phyloP scores from a whole-genome alignment of 2,329 filamentous ascomycete species.

The Calonectria fujianensis region DNA sequence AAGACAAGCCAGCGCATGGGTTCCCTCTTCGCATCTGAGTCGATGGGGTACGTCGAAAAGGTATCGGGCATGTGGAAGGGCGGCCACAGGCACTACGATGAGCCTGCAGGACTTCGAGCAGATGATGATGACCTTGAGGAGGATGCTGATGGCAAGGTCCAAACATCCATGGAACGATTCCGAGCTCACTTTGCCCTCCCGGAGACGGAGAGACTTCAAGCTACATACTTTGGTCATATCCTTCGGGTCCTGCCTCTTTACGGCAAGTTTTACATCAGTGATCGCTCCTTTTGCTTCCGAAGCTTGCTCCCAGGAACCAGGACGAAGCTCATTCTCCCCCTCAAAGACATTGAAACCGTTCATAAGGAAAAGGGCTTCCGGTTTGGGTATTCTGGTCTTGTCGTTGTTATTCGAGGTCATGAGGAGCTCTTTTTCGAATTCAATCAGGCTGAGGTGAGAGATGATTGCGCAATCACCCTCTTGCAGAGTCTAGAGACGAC shows the following conservation, averaged over 20 bases:
- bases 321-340: constrained; percentile 92
- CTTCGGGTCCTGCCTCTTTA: constrained; percentile 93
- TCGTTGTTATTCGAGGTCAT: constrained; percentile 93
- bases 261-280: constrained; percentile 96
- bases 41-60: constrained; percentile 97
- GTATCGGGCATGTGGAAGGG: constrained; percentile 98
- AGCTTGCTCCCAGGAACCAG: constrained; percentile 91
- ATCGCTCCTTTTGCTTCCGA: constrained; percentile 92
- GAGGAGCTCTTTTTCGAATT: constrained; percentile 99
- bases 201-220: constrained; percentile 86
- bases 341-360: constrained; percentile 94
- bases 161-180: constrained; percentile 86
- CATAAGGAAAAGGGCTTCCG: constrained; percentile 97
- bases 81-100: constrained; percentile 90
- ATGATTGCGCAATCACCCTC: constrained; percentile 91
- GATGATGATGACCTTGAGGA: constrained; percentile 75
- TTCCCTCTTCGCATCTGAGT: constrained; percentile 88
- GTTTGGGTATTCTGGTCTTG: constrained; percentile 91
- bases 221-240: constrained; percentile 95
- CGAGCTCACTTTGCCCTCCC: constrained; percentile 93
- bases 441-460: constrained; percentile 82
- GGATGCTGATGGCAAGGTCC: constrained; percentile 78
- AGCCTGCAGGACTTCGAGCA: constrained; percentile 69
- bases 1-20: constrained; percentile 88
- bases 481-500: constrained; percentile 84